phyloP scores from a whole-genome alignment of 1,284 basidiomycete genomes.

The Apiotrichum domesticum region DNA sequence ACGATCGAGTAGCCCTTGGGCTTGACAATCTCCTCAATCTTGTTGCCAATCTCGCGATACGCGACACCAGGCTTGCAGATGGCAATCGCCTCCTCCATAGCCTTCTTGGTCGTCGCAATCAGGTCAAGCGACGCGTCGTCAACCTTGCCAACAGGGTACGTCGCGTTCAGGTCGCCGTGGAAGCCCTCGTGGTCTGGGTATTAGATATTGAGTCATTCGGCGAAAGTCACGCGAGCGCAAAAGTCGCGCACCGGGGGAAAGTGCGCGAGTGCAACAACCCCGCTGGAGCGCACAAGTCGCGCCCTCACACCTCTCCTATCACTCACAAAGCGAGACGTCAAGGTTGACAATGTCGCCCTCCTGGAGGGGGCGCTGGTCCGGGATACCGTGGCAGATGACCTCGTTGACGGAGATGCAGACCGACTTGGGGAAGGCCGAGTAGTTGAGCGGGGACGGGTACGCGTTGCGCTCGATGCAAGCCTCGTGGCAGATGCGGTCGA shows the following conservation, averaged over 20 bases:
- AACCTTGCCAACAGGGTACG: slow-evolving; percentile 77
- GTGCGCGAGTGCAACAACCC: no score
- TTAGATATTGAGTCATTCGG: background rate
- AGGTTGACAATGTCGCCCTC: slow-evolving; percentile 94
- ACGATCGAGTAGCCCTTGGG: slow-evolving; percentile 76
- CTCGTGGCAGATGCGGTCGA: slow-evolving; percentile 92
- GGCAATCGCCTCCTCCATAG: slow-evolving; percentile 78
- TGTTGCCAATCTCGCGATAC: slow-evolving; percentile 55
- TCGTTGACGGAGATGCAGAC: slow-evolving; percentile 96
- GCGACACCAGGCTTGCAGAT: slow-evolving; percentile 83
- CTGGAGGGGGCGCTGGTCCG: slow-evolving; percentile 74
- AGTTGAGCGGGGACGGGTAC: slow-evolving; percentile 92
- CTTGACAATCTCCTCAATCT: slow-evolving; percentile 69
- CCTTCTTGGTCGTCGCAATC: slow-evolving; percentile 70
- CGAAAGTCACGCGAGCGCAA: no score
- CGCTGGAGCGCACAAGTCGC: no score
- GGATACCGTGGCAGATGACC: slow-evolving; percentile 94
- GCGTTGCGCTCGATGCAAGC: slow-evolving; percentile 84
- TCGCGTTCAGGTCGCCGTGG: slow-evolving; percentile 83
- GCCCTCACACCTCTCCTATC: no score
- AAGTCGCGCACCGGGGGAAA: no score
- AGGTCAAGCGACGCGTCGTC: slow-evolving; percentile 75
- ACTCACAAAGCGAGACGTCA: slow-evolving; percentile 54
- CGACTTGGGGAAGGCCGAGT: slow-evolving; percentile 88
- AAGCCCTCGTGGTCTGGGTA: slow-evolving; percentile 54